Evolutionary conservation across 2,329 filamentous ascomycete species (phyloP).

Genomic region (Diaporthe sp.): DNA sequence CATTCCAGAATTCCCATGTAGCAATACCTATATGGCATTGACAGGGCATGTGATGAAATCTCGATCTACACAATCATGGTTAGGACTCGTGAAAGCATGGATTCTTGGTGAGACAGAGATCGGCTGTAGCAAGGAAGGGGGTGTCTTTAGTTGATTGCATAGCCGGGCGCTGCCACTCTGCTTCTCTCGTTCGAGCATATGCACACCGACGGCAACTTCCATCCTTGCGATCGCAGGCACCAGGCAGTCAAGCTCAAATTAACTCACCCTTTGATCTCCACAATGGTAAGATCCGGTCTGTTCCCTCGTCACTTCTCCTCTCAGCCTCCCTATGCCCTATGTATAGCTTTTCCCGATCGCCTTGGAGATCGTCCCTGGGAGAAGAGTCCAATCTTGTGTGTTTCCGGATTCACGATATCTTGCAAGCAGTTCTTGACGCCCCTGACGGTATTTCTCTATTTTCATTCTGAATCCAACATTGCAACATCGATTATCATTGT

Average conservation of each 20-base stretch:
- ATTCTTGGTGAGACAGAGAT: not conserved
- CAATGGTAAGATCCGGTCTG: not conserved
- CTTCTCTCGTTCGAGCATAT: not conserved
- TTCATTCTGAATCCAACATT: not conserved
- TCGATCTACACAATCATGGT: not conserved
- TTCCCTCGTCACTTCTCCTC: not conserved
- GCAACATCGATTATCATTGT: not conserved
- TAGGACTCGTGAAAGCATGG: not conserved
- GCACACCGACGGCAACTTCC: constrained; percentile 16
- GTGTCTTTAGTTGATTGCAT: constrained; percentile 5
- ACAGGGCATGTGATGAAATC: constrained; percentile 7
- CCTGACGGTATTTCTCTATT: not conserved
- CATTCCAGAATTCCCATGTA: constrained; percentile 11
- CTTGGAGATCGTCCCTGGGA: not conserved
- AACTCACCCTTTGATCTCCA: not conserved
- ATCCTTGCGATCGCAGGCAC: not conserved
- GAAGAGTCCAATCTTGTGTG: not conserved
- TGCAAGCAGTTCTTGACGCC: not conserved
- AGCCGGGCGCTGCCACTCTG: not conserved
- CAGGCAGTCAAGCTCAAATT: not conserved
- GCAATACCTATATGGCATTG: not conserved
- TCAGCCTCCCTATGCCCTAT: not conserved
- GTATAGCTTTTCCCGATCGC: not conserved
- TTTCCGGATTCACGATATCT: not conserved
- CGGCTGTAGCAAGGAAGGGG: constrained; percentile 2